Base-by-base conservation (phyloP, 208 protist genomes). In the Leishmania turanica region DNA sequence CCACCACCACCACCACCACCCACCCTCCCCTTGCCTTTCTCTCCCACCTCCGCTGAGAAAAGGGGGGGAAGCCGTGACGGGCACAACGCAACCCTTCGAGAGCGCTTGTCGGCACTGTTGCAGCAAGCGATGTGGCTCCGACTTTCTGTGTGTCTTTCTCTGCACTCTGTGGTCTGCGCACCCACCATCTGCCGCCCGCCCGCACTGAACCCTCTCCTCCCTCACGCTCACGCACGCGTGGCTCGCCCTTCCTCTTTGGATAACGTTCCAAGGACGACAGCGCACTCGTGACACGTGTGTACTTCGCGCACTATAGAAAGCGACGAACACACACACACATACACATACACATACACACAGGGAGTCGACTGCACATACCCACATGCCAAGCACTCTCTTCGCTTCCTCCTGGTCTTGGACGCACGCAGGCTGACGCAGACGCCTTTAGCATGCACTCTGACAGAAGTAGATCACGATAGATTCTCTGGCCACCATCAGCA, bases 141-240 rank as follows among this genome's bases (percentile, higher is more conserved):
- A 40, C 62, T 17, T 37, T 51, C 40, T 49, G 66, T 24, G 56
- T 24, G 56, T 3, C 24, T 31, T 62, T 31, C 66, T 51, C 66
- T 72, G 66, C 24, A 31, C 40, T 15, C 40, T 31, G 42, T 49
- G 40, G 11, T 24, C 9, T 4, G 21, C 66, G 7, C 19, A 49
- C 40, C 34, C 9, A 45, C 69, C 37, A 11, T 37, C 19, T 58
- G 8, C 47, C 34, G 24, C 15, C 47, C n/a, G 3, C 27, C 27
- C 47, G 21, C 13, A 17, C 56, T 56, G 45, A 3, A 19, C 70
- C 3, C 70, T 40, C n/a, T 56, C 19, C 42, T 42, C 51, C n/a
- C 72, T 49, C 72, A 77, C 74, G 54, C 76, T 8, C 62, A 79
- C 62, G n/a, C 45, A 79, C 76, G 1, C 75, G 56, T 60, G 34